Base-by-base conservation (phyloP, 352 stramenopile species). In the Globisporangium mamillatum region DNA sequence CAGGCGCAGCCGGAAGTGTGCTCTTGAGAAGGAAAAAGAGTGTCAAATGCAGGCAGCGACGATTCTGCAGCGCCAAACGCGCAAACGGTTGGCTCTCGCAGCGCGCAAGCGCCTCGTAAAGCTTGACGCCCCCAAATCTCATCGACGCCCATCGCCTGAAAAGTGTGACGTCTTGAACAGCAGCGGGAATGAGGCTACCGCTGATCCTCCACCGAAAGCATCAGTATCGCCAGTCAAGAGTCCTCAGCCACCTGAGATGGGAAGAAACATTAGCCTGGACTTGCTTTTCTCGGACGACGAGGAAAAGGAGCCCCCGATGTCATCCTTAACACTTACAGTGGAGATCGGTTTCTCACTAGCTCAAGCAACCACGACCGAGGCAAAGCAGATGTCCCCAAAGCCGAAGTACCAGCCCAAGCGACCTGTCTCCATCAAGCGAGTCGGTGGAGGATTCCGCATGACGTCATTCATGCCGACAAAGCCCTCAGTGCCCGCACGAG, bases 381-480 rank as follows among this genome's bases (percentile, higher is more conserved):
- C 12, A 27, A 32, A 22, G 27, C 52, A 29, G 0, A 8, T 46
- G 41, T 52, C 53, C 9, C 48, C 54, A 16, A 62, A 16, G 46
- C 16, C 59, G 44, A n/a, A 16, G 8, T 32, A 32, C 24, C 38
- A 53, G 41, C 44, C 75, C 41, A 60, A 72, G 52, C 60, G 68
- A 9, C 58, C 68, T 2, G 60, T 80, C 58, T 75, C 72, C 12
- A 72, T 84, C 50, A 84, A 84, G 55, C 77, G 77, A 34, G 84
- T 90, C 1, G 84, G 84, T 4, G 84, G 84, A 38, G 84, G 84
- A 8, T 92, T 89, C 54, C 78, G 79, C 38, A 65, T 75, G 3
- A 80, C 72, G 12, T 59, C 72, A 10, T 66, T 77, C 24, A 63
- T 61, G 52, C 27, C 66, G 8, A 38, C 34, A 16, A 67, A 67